phyloP scores from a whole-genome alignment of 331 rosid species.

The Arachis monticola region DNA sequence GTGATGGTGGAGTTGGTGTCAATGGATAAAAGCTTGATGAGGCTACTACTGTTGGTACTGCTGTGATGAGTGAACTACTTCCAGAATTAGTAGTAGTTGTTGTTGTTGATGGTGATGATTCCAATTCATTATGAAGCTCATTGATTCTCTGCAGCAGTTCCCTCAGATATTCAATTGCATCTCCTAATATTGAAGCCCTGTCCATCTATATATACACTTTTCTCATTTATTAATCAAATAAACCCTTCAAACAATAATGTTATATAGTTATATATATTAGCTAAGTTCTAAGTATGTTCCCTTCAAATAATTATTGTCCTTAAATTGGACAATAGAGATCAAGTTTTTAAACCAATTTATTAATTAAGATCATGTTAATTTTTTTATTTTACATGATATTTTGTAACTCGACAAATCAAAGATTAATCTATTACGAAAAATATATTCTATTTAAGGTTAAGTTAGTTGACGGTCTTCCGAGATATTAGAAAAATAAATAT shows the following conservation, averaged over 20 bases:
- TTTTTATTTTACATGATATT: too few species aligned
- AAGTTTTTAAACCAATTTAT: too few species aligned
- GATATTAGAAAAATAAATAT: too few species aligned
- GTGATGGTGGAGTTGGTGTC: slow-evolving; percentile 72
- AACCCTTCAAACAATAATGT: slow-evolving; percentile 20
- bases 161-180: slow-evolving; percentile 88
- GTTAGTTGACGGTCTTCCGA: too few species aligned
- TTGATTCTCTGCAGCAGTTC: slow-evolving; percentile 89
- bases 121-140: slow-evolving; percentile 87
- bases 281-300: too few species aligned
- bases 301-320: too few species aligned
- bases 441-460: too few species aligned
- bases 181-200: slow-evolving; percentile 96
- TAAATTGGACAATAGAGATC: too few species aligned
- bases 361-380: too few species aligned
- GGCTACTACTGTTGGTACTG: too few species aligned
- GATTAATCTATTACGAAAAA: too few species aligned
- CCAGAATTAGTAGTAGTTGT: slow-evolving; percentile 37
- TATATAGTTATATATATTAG: not conserved
- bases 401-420: too few species aligned
- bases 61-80: slow-evolving; percentile 58
- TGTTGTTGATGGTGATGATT: slow-evolving; percentile 45
- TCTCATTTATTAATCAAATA: not conserved
- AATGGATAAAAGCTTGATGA: slow-evolving; percentile 61
- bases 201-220: slow-evolving; percentile 65